Evolutionary conservation across 192 early-diverging fungal species (phyloP), one percentile per base, ranked within the genome.

Genomic region (Neocallimastix lanati): DNA sequence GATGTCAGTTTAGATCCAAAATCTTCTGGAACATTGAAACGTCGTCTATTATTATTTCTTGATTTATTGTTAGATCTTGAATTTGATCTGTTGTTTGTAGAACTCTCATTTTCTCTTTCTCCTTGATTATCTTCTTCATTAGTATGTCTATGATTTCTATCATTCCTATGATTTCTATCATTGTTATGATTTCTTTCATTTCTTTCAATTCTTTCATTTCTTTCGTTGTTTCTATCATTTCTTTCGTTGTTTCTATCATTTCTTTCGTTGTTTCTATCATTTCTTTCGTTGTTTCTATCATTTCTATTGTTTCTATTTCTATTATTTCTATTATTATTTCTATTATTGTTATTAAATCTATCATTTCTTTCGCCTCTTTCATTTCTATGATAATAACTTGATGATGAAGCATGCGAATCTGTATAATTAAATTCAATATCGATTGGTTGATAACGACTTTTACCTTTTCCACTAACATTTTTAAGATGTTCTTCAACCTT

Each of bases 381-480:
- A 37, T 37, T 37, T 37, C 36, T 37, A 37, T 18, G 2, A 11
- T 0, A 9, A 67, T n/a, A 27, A 67, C n/a, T n/a, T 67, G 50
- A 67, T 6, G 25, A 27, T 25, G 50, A 67, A 25, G 25, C 21
- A 67, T 67, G 25, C 7, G 50, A 67, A 67, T 67, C 50, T 7
- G 25, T 11, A 67, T 67, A 30, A 77, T 28, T 16, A 30, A 29
- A 76, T 30, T 30, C 80, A 82, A 77, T 81, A 82, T 28, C 81
- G 81, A 29, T 58, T 36, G 82, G 81, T 77, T 15, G 37, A 27
- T 80, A n/a, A 29, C 78, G 81, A 25, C 79, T 36, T 83, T 77
- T 77, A 14, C 77, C 76, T 15, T 82, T 76, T 28, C 81, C 79
- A 27, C 79, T 58, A 38, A 28, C 76, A 79, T 29, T 78, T 14